Percentiles rank a stretch among this genome's conserved stretches.
These are phyloP conservation scores for Plasmodium inui DNA, from an alignment of 169 alveolate genomes.

Conservation along the genomic window DNA sequence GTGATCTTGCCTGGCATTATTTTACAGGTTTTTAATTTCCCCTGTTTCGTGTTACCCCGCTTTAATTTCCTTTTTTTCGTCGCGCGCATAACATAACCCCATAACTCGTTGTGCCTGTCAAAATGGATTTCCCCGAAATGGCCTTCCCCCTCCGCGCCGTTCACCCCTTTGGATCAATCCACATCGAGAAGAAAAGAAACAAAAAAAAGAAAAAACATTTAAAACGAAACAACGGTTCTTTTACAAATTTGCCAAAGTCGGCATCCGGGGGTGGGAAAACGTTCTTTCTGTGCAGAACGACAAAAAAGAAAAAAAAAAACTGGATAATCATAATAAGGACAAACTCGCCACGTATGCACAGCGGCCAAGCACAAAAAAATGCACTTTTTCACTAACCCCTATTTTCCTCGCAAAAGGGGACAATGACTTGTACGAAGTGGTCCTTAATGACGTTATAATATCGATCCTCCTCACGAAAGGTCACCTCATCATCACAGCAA, in stretches of 20 bases:
- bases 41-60: background rate
- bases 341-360: background rate
- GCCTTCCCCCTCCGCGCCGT: background rate
- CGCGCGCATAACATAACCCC: background rate
- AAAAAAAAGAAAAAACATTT: conserved; percentile 2
- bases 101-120: background rate
- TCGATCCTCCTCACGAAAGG: conserved; percentile 3
- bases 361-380: background rate
- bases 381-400: background rate
- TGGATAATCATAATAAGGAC: background rate
- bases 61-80: conserved; percentile 6
- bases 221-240: background rate
- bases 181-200: background rate
- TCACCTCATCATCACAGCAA: conserved; percentile 7
- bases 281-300: background rate
- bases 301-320: too few species aligned
- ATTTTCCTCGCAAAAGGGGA: conserved; percentile 5
- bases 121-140: background rate
- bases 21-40: background rate
- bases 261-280: background rate
- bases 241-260: background rate
- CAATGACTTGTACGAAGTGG: background rate
- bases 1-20: background rate
- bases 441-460: conserved; percentile 10
- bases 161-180: background rate